Percentiles rank a stretch among this genome's conserved stretches.
Evolutionary conservation across 768 basidiomycete species (phyloP).

Genomic region (Megacollybia marginata): DNA sequence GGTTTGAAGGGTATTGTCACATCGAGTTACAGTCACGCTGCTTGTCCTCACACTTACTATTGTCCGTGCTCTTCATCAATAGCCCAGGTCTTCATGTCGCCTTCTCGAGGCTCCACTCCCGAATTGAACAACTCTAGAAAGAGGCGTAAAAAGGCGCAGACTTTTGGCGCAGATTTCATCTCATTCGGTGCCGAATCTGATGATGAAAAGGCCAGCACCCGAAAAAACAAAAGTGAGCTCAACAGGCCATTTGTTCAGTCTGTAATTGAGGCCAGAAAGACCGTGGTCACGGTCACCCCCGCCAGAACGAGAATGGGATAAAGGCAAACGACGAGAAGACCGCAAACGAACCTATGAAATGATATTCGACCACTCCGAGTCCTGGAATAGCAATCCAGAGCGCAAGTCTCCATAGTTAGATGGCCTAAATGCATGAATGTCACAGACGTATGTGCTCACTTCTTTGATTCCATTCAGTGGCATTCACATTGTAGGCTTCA

Average conservation of each 20-base stretch:
- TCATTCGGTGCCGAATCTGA: neutral
- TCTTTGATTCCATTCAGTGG: slow-evolving; percentile 32
- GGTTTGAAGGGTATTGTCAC: too few species aligned
- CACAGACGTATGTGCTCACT: slow-evolving; percentile 65
- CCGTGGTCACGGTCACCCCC: too few species aligned
- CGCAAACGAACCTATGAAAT: slow-evolving; percentile 26
- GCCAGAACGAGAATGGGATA: slow-evolving; percentile 33
- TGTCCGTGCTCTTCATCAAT: too few species aligned
- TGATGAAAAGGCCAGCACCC: neutral
- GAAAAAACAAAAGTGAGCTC: neutral
- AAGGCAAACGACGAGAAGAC: slow-evolving; percentile 21
- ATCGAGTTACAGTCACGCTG: too few species aligned
- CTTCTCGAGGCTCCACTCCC: too few species aligned
- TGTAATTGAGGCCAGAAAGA: neutral
- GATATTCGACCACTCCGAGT: slow-evolving; percentile 23
- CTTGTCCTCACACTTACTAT: too few species aligned
- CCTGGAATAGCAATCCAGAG: slow-evolving; percentile 32
- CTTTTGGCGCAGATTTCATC: neutral
- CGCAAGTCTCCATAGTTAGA: slow-evolving; percentile 67
- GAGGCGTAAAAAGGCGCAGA: too few species aligned
- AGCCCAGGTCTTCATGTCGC: too few species aligned
- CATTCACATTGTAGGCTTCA: slow-evolving; percentile 40
- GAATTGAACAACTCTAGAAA: too few species aligned
- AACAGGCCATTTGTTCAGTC: neutral
- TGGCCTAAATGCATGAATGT: slow-evolving; percentile 65